These are phyloP conservation scores for Kodamaea lidongshanica DNA, from an alignment of 805 yeast genomes.

Conservation along the genomic window DNA sequence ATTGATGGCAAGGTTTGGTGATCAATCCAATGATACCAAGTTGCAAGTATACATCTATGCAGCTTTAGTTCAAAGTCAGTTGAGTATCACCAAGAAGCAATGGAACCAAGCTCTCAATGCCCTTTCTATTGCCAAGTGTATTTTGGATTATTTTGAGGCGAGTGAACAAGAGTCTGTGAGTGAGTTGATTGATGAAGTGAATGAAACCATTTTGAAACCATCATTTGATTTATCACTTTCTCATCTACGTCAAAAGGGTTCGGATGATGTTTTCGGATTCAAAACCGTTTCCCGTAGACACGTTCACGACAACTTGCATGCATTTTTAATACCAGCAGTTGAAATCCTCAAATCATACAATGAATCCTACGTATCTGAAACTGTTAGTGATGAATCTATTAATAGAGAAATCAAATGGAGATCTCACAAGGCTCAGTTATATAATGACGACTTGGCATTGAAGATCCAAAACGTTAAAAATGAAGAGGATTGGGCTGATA, in stretches of 20 bases:
- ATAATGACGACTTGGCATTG: constrained; percentile 68
- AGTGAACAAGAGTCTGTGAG: constrained; percentile 7
- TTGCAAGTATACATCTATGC: constrained; percentile 32
- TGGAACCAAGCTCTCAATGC: constrained; percentile 50
- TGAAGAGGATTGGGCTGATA: constrained; percentile 74
- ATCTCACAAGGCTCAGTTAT: constrained; percentile 50
- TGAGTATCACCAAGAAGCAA: constrained; percentile 45
- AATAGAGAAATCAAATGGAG: constrained; percentile 43
- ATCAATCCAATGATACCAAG: constrained; percentile 26
- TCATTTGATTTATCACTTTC: constrained; percentile 50
- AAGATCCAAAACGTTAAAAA: too few species aligned
- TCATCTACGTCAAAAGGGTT: constrained; percentile 21
- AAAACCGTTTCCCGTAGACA: constrained; percentile 10
- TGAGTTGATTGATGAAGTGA: constrained; percentile 48
- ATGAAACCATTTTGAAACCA: constrained; percentile 60
- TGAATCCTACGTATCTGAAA: constrained; percentile 29
- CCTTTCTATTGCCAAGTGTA: constrained; percentile 56
- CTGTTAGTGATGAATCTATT: constrained; percentile 20
- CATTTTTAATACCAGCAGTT: constrained; percentile 36
- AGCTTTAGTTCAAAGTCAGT: constrained; percentile 49
- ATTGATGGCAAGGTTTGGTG: constrained; percentile 35
- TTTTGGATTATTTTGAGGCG: constrained; percentile 44
- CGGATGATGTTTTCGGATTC: constrained; percentile 5
- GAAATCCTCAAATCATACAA: constrained; percentile 35
- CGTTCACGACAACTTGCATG: constrained; percentile 20